Percentiles rank a stretch among this genome's conserved stretches.
Conservation (phyloP, 129 eudicot genomes). For the Rutidosis leptorrhynchoides region DNA sequence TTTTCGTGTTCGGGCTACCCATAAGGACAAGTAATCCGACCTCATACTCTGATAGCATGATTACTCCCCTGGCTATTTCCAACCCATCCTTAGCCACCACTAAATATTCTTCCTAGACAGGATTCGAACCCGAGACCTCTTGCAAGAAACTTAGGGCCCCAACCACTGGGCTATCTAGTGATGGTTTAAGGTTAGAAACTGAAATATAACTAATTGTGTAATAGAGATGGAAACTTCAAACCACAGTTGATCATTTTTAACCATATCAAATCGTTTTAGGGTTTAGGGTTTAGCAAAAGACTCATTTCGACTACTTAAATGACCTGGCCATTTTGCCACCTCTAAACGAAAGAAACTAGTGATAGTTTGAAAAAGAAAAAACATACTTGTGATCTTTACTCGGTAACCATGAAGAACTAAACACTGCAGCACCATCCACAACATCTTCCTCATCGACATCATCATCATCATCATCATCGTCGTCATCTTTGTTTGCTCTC, state of each 20-base stretch:
- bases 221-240: background rate
- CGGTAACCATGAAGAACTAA: conserved; percentile 64
- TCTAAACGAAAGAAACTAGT: background rate
- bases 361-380: background rate
- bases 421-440: conserved; percentile 51
- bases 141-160: too few relatives aligned
- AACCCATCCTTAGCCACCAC: too few relatives aligned
- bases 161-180: too few relatives aligned
- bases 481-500: conserved; percentile 32
- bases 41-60: too few relatives aligned
- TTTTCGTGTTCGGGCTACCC: too few relatives aligned
- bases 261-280: background rate
- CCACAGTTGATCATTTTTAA: background rate
- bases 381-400: conserved; percentile 55
- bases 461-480: conserved; percentile 41
- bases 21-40: too few relatives aligned
- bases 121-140: too few relatives aligned
- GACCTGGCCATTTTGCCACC: background rate
- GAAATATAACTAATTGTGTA: background rate
- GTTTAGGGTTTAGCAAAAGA: background rate
- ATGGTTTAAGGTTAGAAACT: too few relatives aligned
- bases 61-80: too few relatives aligned
- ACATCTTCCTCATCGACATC: conserved; percentile 26
- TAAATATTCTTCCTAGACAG: too few relatives aligned
- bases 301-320: background rate